Evolutionary conservation across 805 yeast species (phyloP), one percentile per base, ranked within the genome.

Genomic region (Kregervanrija fluxuum): DNA sequence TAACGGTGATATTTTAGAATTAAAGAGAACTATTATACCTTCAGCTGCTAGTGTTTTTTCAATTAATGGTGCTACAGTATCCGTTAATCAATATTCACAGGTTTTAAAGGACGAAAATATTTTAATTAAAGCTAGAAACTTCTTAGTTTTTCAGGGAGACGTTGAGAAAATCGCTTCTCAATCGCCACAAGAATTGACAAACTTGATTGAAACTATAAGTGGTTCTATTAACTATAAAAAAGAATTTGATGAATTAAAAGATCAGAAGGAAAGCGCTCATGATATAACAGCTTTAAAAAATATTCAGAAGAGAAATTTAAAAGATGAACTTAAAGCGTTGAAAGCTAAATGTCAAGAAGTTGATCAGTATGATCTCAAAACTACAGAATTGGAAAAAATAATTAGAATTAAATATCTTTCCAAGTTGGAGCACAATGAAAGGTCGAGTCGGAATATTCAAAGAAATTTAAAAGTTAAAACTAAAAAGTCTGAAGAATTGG

Each of bases 71-170:
- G 70, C 67, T 45, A 57, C 67, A 0, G 88, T 80, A 2, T 71
- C 84, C 10, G 83, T 84, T 8, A 61, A 70, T 34, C 82, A 81
- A 47, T 93, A 93, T 56, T 57, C 82, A 0, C 69, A 70, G 40
- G 70, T 80, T 2, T 71, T 93, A 56, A 85, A 83, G 52, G 68
- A 70, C 6, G 95, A 91, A 57, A 86, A 87, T 55, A 88, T 91
- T 44, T 66, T 90, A 48, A 84, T 89, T 52, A 87, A 85, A 58
- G 96, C 97, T 1, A 75, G 87, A 58, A 93, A 93, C 61, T 91
- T 91, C 56, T 67, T 93, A 48, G 98, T 93, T 8, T 89, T 91
- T 59, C 99, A 93, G 68, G 98, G 99, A 48, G 98, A 91, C 59
- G 95, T 93, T 41, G 98, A 91, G 61, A 84, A 81, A 54, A 80